Percentiles rank a stretch among this genome's conserved stretches.
phyloP scores from a whole-genome alignment of 2,329 filamentous ascomycete genomes.

The Claviceps pazoutovae region DNA sequence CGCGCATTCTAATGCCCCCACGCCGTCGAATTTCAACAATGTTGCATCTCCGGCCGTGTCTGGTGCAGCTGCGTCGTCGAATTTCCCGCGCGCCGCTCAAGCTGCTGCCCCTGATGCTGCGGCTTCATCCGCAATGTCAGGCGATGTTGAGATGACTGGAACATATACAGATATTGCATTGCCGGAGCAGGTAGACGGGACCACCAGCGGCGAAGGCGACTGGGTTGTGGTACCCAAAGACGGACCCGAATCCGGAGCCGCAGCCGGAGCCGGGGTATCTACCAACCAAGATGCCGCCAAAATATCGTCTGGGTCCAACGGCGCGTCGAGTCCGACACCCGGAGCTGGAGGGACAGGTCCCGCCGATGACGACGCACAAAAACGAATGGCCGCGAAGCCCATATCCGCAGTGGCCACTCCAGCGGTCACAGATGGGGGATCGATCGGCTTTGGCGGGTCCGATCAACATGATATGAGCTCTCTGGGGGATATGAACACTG shows the following conservation, averaged over 20 bases:
- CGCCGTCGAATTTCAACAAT: slow-evolving; percentile 35
- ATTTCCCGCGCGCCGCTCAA: slow-evolving; percentile 3
- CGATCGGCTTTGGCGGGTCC: slow-evolving; percentile 33
- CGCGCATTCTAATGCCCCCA: slow-evolving; percentile 41
- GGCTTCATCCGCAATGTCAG: slow-evolving; percentile 7
- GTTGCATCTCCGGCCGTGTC: slow-evolving; percentile 28
- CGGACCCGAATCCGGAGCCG: slow-evolving; percentile 13
- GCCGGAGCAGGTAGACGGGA: slow-evolving; percentile 24
- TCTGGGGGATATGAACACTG: slow-evolving; percentile 53
- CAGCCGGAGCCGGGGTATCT: slow-evolving; percentile 16
- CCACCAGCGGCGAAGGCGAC: slow-evolving; percentile 51
- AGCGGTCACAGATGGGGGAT: slow-evolving; percentile 26
- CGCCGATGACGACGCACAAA: slow-evolving; percentile 1
- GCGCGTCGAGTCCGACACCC: neutral
- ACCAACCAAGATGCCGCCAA: slow-evolving; percentile 18
- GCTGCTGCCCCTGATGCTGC: neutral
- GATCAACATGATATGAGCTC: slow-evolving; percentile 49
- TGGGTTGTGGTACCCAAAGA: slow-evolving; percentile 65
- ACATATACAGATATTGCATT: slow-evolving; percentile 26
- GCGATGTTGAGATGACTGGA: slow-evolving; percentile 39
- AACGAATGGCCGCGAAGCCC: slow-evolving; percentile 18
- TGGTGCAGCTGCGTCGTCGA: neutral
- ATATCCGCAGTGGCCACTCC: slow-evolving; percentile 31
- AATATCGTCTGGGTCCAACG: slow-evolving; percentile 4
- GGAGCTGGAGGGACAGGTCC: neutral